phyloP scores from a whole-genome alignment of 148 eudicot genomes.

The Nepenthes mirabilis region DNA sequence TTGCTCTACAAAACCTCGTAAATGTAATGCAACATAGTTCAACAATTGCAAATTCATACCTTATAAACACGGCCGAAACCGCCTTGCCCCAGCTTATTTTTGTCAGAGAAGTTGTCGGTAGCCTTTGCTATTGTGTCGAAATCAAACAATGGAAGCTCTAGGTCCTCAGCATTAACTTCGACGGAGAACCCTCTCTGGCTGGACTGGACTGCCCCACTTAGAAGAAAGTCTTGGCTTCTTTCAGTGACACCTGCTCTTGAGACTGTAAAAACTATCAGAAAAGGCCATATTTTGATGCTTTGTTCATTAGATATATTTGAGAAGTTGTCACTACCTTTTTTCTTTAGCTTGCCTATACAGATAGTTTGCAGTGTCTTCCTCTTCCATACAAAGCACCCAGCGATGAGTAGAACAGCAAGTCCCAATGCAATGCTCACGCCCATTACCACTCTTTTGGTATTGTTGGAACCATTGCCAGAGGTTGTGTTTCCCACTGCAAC shows the following conservation, averaged over 20 bases:
- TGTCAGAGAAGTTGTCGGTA: slow-evolving; percentile 32
- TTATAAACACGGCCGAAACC: slow-evolving; percentile 60
- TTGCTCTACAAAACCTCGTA: neutral
- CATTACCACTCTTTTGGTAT: slow-evolving; percentile 8
- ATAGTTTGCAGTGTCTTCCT: slow-evolving; percentile 10
- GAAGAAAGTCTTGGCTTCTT: slow-evolving; percentile 28
- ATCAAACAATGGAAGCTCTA: slow-evolving; percentile 40
- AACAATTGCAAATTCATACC: slow-evolving; percentile 6
- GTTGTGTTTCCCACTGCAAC: neutral
- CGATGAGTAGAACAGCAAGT: slow-evolving; percentile 16
- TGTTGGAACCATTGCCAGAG: slow-evolving; percentile 13
- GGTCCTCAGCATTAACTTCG: slow-evolving; percentile 18
- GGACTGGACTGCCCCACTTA: slow-evolving; percentile 11
- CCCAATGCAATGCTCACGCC: slow-evolving; percentile 25
- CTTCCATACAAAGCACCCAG: slow-evolving; percentile 14
- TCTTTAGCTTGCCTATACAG: slow-evolving; percentile 4
- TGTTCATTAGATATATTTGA: neutral
- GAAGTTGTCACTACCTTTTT: slow-evolving; percentile 21
- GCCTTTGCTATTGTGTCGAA: slow-evolving; percentile 23
- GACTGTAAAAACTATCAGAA: neutral
- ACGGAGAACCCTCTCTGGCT: slow-evolving; percentile 23
- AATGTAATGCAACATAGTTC: neutral
- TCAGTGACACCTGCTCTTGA: slow-evolving; percentile 17
- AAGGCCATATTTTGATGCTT: neutral
- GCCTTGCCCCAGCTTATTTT: slow-evolving; percentile 49